These are phyloP conservation scores for Priceomyces fermenticarens DNA, from an alignment of 805 yeast genomes.

Conservation along the genomic window DNA sequence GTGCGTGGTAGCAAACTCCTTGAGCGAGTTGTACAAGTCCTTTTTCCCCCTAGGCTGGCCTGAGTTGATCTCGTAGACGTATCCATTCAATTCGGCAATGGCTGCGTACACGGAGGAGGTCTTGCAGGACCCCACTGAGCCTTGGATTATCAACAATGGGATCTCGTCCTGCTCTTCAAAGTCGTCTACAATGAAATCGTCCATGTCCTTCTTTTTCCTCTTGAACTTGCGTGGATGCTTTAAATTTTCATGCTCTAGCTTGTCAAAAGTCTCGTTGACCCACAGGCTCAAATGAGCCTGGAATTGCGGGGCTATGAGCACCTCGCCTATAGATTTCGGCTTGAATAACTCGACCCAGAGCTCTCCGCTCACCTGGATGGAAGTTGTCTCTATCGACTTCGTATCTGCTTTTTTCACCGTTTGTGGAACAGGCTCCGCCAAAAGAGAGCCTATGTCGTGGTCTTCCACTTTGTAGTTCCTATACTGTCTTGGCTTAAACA, in stretches of 20 bases:
- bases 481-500: no score
- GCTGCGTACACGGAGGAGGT: conserved; percentile 70
- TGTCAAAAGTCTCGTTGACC: conserved; percentile 39
- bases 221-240: conserved; percentile 29
- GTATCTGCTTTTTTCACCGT: no score
- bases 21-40: conserved; percentile 61
- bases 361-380: conserved; percentile 4
- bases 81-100: conserved; percentile 59
- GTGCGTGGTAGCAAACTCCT: conserved; percentile 82
- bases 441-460: no score
- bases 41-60: conserved; percentile 71
- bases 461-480: no score
- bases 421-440: no score
- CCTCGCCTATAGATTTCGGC: conserved; percentile 32
- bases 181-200: conserved; percentile 41
- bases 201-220: conserved; percentile 24
- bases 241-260: conserved; percentile 27
- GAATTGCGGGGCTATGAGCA: conserved; percentile 27
- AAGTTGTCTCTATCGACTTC: background rate
- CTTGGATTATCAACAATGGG: conserved; percentile 65
- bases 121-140: conserved; percentile 76
- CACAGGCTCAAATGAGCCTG: conserved; percentile 30
- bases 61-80: conserved; percentile 77
- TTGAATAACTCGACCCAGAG: conserved; percentile 46
- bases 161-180: conserved; percentile 31